Base-by-base conservation (phyloP, 163 green algal species). In the Volvox carteri region DNA sequence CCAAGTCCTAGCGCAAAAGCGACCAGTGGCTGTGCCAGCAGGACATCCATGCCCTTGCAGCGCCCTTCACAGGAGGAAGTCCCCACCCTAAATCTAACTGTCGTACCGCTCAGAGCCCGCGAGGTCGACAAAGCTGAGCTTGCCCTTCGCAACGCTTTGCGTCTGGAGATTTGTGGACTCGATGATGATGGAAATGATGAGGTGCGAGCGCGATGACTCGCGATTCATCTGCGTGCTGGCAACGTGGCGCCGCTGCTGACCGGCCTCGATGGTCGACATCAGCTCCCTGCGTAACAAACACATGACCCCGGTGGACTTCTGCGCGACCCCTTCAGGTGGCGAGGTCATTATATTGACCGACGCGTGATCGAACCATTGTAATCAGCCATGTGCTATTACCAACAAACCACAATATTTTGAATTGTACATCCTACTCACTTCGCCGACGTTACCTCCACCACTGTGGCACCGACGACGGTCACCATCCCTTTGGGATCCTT, bases 401-500 rank as follows among this genome's bases (percentile, higher is more conserved):
- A n/a, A n/a, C 54, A 65, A 12, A 65, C 5, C 54, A n/a, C n/a
- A 65, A 65, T 28, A 65, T 12, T 65, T 48, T 52, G 14, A 19
- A 18, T 48, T 52, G 14, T 44, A 18, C 30, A 75, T 46, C 30
- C 19, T 19, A 89, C 84, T 67, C 25, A 89, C 84, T 89, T 89
- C 25, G 37, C 72, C 1, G 67, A 85, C 11, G 78, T 90, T 37
- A 95, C 93, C 76, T 97, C 94, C 30, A 98, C 91, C 1, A 97
- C 35, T 2, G 94, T 97, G 5, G 96, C 95, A 9, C 97, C 97
- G 11, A 93, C 90, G n/a, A 99, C 97, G 1, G 93, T 96, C 12
- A 99, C 98, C 94, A 98, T 95, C 87, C 98, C 98, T 93, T 98
- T 98, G 70, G 93, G 78, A 90, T 99, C 98, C 92, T 98, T 99